Base-by-base conservation (phyloP, 805 yeast species). In the Saccharomycopsis synnaedendra region DNA sequence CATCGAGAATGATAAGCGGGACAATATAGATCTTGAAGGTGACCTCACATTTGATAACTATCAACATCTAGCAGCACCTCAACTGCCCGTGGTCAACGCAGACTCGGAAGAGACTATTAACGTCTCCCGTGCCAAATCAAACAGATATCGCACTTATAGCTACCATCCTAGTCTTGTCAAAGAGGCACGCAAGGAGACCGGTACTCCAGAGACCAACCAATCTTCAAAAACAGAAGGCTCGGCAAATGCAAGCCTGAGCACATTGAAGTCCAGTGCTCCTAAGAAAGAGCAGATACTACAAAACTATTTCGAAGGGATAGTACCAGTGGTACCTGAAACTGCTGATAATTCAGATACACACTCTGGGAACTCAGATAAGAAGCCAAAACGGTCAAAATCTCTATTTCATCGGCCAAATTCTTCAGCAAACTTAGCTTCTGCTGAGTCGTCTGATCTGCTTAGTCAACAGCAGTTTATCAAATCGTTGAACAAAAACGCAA, bases 11-110 rank as follows among this genome's bases (percentile, higher is more conserved):
- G 48, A 43, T 30, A 39, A 39, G 4, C 11, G 43, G 5, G 39
- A 39, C 4, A 42, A 38, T 37, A 41, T 37, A 29, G 55, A 52
- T 32, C 10, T 52, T 4, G 54, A 52, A 29, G 55, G 43, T 3
- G 55, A 52, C 32, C 33, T 52, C 28, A 47, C 55, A 7, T 52
- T 52, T 38, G 48, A 52, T 27, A 52, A 50, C 42, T 52, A 43
- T 34, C 39, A 47, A 35, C 52, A 51, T 28, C 43, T 51, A 27
- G 48, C 54, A 1, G 53, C 50, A 2, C 53, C 52, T 3, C 50
- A 47, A 32, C 42, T 44, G 5, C 45, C 49, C 33, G n/a, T 33
- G 33, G n/a, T 34, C 36, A 34, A n/a, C 36, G 36, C 8, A 9
- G 36, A 34, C 36, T 9, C 8, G 10, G 36, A 34, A 8, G n/a